Evolutionary conservation across 1,139 yeast species (phyloP), one percentile per base, ranked within the genome.

Genomic region (Yamadazyma conglobata): DNA sequence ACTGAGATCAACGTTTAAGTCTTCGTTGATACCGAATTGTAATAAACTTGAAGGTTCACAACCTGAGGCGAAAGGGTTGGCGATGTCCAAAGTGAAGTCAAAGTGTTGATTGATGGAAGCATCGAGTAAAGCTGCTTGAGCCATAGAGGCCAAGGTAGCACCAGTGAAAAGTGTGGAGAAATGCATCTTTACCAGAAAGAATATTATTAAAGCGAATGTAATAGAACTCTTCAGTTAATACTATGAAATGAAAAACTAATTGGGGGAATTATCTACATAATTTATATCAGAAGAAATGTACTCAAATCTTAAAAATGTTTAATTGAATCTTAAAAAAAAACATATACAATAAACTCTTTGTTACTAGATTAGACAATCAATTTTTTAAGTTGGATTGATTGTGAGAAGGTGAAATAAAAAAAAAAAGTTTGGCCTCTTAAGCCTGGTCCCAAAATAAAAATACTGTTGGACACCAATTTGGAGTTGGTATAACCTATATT

Each of bases 81-180:
- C 35, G n/a, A 40, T 22, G 16, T 34, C 29, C n/a, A 39, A 15
- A 10, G 44, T 27, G 24, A 42, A 41, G 25, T 42, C 46, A 32
- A 39, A 37, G 22, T 33, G 29, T 22, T 35, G 33, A 16, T 34
- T 34, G 29, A 41, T 38, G 27, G 37, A 31, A 19, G 25, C 27
- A 13, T 31, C 33, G 16, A 36, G 14, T 10, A 32, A 31, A 4
- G 27, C 12, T 21, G 45, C 43, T 19, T 42, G 28, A 28, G 37
- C 38, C 24, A 41, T 24, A 7, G 44, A 27, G 10, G 47, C 42
- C n/a, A 36, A 32, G 11, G 42, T 31, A 22, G 39, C 35, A 30
- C 39, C 39, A 19, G 40, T 23, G 15, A 40, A 27, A 33, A 37
- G 31, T 27, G 34, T 41, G 16, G 41, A 32, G 25, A 38, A 38